Evolutionary conservation across 2,329 filamentous ascomycete genomes (phyloP).

Genomic region (Pestalotiopsis fici): DNA sequence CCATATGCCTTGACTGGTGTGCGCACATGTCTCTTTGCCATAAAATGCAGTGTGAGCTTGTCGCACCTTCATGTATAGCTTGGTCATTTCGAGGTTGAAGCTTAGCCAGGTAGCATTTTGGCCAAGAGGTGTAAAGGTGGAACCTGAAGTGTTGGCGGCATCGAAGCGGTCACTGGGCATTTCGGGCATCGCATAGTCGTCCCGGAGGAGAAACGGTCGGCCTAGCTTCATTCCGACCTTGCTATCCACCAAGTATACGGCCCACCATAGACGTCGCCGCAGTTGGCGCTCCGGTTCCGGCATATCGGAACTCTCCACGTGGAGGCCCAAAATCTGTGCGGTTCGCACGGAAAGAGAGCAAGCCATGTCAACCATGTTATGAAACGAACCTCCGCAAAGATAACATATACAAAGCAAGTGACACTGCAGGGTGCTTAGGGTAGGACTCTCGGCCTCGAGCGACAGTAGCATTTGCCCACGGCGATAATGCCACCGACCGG

Average conservation of each 20-base stretch:
- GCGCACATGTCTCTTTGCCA: conserved; percentile 28
- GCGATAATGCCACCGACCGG: conserved; percentile 16
- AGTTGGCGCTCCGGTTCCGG: conserved; percentile 14
- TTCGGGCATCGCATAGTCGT: neutral
- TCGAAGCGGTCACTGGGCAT: conserved; percentile 13
- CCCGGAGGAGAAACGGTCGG: conserved; percentile 14
- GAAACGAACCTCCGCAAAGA: conserved; percentile 15
- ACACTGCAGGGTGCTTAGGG: conserved; percentile 14
- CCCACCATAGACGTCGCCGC: conserved; percentile 19
- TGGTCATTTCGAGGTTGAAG: conserved; percentile 33
- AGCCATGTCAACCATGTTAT: conserved; percentile 13
- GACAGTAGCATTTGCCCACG: conserved; percentile 13
- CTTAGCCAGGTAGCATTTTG: conserved; percentile 39
- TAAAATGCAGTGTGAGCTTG: conserved; percentile 36
- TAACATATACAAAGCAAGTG: conserved; percentile 17
- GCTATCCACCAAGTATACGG: conserved; percentile 16
- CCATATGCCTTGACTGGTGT: conserved; percentile 10
- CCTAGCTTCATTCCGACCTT: conserved; percentile 17
- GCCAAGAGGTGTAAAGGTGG: conserved; percentile 30
- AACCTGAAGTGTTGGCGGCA: conserved; percentile 21
- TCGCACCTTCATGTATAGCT: conserved; percentile 32
- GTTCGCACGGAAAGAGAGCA: conserved; percentile 14
- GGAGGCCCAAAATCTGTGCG: conserved; percentile 14
- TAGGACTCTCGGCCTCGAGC: conserved; percentile 12
- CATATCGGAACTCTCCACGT: conserved; percentile 9